Evolutionary conservation across 495 filamentous ascomycete species (phyloP).

Genomic region (Amorphotheca resinae): DNA sequence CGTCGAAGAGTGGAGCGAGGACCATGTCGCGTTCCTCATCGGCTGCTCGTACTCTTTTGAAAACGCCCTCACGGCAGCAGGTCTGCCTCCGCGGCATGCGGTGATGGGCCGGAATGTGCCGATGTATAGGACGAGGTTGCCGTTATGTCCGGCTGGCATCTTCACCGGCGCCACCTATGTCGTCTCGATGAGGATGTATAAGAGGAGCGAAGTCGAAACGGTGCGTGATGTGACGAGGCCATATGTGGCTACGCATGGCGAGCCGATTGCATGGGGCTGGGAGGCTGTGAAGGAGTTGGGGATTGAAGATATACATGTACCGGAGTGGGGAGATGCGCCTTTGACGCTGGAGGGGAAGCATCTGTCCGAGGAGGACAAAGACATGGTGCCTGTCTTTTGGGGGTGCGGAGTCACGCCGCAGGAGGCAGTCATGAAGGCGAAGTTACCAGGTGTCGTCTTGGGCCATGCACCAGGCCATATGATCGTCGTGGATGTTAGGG

Average conservation of each 20-base stretch:
- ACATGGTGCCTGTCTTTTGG: conserved; percentile 43
- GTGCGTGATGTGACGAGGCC: conserved; percentile 36
- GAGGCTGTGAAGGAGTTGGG: conserved; percentile 33
- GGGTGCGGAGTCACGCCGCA: conserved; percentile 49
- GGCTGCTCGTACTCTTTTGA: conserved; percentile 48
- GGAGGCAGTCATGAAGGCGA: conserved; percentile 37
- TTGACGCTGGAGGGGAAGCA: conserved; percentile 20
- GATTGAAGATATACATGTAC: conserved; percentile 31
- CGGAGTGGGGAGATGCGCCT: conserved; percentile 34
- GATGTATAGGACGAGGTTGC: conserved; percentile 42
- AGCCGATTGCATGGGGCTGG: conserved; percentile 49
- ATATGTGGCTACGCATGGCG: conserved; percentile 39
- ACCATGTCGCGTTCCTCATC: conserved; percentile 43
- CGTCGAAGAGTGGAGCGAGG: conserved; percentile 30
- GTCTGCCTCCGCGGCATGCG: conserved; percentile 33
- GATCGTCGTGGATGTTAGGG: conserved; percentile 36
- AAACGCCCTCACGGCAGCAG: conserved; percentile 30
- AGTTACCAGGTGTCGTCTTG: conserved; percentile 37
- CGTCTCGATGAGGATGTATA: conserved; percentile 44
- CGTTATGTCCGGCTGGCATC: conserved; percentile 37
- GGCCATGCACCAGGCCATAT: conserved; percentile 44
- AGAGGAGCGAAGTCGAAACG: conserved; percentile 27
- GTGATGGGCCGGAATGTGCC: conserved; percentile 28
- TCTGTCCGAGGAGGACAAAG: conserved; percentile 21
- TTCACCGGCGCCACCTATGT: conserved; percentile 36